Evolutionary conservation across 345 rosid species (phyloP), one percentile per base, ranked within the genome.

Genomic region (Eutrema yunnanense): DNA sequence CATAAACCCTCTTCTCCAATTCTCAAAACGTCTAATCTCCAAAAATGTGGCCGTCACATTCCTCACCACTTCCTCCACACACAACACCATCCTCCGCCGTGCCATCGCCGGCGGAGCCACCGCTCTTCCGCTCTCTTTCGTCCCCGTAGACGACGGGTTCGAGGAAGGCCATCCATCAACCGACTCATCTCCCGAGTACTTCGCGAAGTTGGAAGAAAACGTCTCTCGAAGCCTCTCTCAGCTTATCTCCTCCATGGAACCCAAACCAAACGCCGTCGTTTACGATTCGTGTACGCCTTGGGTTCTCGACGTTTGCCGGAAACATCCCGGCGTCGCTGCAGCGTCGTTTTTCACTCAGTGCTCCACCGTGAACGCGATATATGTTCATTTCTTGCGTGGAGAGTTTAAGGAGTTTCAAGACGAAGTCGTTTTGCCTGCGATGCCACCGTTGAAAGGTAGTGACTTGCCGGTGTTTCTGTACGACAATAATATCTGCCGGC

Each of bases 1-100:
- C 78, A 69, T 87, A 8, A 87, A 80, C 63, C 92, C 92, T 27
- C 72, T 83, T 48, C 78, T 85, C 57, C 86, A 85, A 41, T 84
- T 86, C 83, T 80, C 85, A 33, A 86, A 86, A 59, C 86, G 86
- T 48, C 38, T 88, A 9, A 71, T 65, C 73, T 79, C 81, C 50
- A 86, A 77, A 66, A 85, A 87, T 42, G 73, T 82, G 10, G n/a
- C 59, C 27, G 77, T 86, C 60, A 83, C 90, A 38, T 65, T 82
- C 57, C 54, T 82, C 64, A 78, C 82, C 72, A 80, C 85, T 53
- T 74, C 79, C 71, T 76, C 84, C 47, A 65, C 67, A 1, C 67
- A 64, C 63, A 66, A 56, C 32, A 7, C 63, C 67, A 71, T 62
- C 67, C 68, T 66, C 33, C 51, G 73, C 33, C 69, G 79, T 40